A percentile compares a stretch with the other conserved stretches of the same genome.
These are phyloP conservation scores for Fomitopsis pulvina DNA, from an alignment of 768 basidiomycete genomes.

Conservation along the genomic window DNA sequence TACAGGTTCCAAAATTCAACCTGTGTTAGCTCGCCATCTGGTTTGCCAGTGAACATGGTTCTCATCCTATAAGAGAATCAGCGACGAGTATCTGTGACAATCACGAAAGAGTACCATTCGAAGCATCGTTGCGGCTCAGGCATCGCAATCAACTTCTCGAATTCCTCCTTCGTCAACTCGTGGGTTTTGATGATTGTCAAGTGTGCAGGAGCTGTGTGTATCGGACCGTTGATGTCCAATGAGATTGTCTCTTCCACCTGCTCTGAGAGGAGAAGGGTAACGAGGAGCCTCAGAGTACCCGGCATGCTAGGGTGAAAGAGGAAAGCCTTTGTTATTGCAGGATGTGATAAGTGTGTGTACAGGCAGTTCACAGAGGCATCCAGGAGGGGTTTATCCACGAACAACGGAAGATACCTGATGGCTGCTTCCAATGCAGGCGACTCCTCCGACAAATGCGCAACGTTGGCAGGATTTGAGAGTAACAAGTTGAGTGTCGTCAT, in stretches of 20 bases:
- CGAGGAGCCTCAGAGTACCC: conserved; percentile 59
- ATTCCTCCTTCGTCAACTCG: conserved; percentile 65
- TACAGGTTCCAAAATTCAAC: conserved; percentile 96
- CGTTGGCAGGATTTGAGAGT: conserved; percentile 56
- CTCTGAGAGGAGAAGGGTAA: conserved; percentile 60
- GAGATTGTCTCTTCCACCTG: conserved; percentile 65
- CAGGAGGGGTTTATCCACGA: conserved; percentile 60
- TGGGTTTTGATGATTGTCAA: conserved; percentile 45
- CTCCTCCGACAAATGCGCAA: conserved; percentile 41
- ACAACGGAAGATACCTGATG: conserved; percentile 67
- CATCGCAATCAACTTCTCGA: conserved; percentile 48
- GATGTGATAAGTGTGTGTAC: conserved; percentile 68
- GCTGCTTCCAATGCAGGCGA: conserved; percentile 59
- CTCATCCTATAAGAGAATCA: conserved; percentile 61
- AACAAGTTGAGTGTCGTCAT: conserved; percentile 55
- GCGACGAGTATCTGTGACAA: background rate
- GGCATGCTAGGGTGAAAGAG: conserved; percentile 66
- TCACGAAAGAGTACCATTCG: conserved; percentile 51
- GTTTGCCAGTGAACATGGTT: conserved; percentile 71
- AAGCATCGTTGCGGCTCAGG: conserved; percentile 77
- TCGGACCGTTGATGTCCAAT: conserved; percentile 52
- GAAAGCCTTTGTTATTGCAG: conserved; percentile 72
- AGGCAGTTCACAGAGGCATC: conserved; percentile 71
- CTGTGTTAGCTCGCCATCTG: conserved; percentile 82
- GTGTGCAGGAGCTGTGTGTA: conserved; percentile 50